Conservation (phyloP, 2,329 filamentous ascomycete genomes). For the Cladophialophora bantiana region DNA sequence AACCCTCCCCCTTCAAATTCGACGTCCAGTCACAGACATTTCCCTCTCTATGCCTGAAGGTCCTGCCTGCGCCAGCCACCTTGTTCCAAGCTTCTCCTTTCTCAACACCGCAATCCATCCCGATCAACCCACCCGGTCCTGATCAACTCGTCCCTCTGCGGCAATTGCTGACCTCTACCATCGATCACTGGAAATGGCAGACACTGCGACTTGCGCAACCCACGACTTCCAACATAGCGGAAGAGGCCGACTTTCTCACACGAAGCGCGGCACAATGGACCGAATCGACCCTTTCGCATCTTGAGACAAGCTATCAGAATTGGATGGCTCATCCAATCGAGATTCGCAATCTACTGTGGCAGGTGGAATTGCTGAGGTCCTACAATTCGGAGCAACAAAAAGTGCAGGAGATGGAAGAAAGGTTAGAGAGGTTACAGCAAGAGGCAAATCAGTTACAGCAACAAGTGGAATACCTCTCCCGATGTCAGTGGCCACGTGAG, state of each 20-base stretch:
- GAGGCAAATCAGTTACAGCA: conserved; percentile 57
- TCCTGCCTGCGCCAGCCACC: conserved; percentile 80
- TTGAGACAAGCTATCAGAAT: conserved; percentile 76
- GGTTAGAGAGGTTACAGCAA: conserved; percentile 54
- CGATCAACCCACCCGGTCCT: conserved; percentile 74
- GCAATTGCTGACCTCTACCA: conserved; percentile 70
- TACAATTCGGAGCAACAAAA: conserved; percentile 55
- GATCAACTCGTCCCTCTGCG: conserved; percentile 77
- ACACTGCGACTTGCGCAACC: conserved; percentile 43
- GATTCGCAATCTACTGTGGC: conserved; percentile 55
- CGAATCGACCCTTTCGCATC: conserved; percentile 73
- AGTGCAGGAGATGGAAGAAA: conserved; percentile 52
- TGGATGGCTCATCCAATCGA: conserved; percentile 72
- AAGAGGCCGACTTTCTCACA: conserved; percentile 51
- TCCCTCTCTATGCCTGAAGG: conserved; percentile 80
- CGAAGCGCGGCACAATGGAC: conserved; percentile 58
- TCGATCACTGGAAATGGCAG: conserved; percentile 68
- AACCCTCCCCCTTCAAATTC: conserved; percentile 70
- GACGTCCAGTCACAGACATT: conserved; percentile 86
- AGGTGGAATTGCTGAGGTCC: conserved; percentile 56
- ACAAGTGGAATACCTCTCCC: conserved; percentile 55
- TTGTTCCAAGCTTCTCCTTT: conserved; percentile 78
- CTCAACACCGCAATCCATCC: conserved; percentile 79
- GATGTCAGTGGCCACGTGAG: conserved; percentile 58
- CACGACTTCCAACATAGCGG: conserved; percentile 35